phyloP scores from a whole-genome alignment of 1,284 basidiomycete species.

The Cystobasidium slooffiae region DNA sequence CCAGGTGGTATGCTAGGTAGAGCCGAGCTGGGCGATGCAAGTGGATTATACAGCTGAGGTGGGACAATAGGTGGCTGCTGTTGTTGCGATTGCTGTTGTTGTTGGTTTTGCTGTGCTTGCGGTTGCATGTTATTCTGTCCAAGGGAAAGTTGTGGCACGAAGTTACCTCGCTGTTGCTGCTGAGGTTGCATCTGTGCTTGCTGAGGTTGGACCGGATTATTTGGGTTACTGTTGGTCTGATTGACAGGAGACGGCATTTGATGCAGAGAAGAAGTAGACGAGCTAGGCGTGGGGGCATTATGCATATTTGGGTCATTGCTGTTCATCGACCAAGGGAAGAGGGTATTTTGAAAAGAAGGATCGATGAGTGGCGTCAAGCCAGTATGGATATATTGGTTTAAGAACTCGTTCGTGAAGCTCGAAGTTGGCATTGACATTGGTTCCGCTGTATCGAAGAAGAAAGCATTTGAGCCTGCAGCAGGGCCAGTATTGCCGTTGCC shows the following conservation, averaged over 20 bases:
- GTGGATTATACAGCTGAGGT: not conserved
- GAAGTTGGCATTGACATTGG: conserved; percentile 11
- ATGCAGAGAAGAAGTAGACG: conserved; percentile 13
- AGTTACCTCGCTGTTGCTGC: no score
- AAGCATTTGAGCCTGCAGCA: not conserved
- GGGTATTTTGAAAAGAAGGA: conserved; percentile 7
- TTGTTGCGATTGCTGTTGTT: conserved; percentile 3
- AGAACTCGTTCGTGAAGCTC: conserved; percentile 29
- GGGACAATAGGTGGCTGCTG: not conserved
- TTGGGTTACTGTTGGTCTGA: not conserved
- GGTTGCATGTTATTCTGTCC: conserved; percentile 1
- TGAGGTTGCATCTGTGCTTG: no score
- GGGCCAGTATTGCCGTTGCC: conserved; percentile 4
- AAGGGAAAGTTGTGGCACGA: no score
- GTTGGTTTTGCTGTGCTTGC: not conserved
- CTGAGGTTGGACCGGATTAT: not conserved
- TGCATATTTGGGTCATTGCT: not conserved
- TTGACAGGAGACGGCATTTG: conserved; percentile 15
- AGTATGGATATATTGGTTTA: conserved; percentile 24
- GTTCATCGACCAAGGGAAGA: conserved; percentile 20
- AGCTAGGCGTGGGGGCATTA: conserved; percentile 6
- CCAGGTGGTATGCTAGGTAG: conserved; percentile 13
- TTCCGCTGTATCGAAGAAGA: conserved; percentile 34
- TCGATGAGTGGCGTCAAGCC: conserved; percentile 27
- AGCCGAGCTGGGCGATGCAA: not conserved